A percentile compares a stretch with the other conserved stretches of the same genome.
Evolutionary conservation across 202 grass and related monocot species (phyloP).

Genomic region (Hordeum pubiflorum): DNA sequence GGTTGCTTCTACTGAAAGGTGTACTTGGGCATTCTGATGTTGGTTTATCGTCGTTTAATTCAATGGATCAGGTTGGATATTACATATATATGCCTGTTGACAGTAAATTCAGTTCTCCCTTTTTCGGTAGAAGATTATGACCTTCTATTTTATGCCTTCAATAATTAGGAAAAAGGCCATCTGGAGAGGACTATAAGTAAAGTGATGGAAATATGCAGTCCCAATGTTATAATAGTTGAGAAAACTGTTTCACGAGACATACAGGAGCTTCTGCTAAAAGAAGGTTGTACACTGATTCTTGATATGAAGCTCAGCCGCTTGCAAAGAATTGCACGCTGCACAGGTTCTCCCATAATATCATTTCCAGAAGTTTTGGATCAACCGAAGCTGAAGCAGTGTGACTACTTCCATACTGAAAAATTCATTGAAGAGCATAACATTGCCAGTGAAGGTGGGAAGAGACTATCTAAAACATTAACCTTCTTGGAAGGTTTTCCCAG

Average conservation of each 20-base stretch:
- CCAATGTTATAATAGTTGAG: slow-evolving; percentile 94
- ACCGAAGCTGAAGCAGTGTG: slow-evolving; percentile 66
- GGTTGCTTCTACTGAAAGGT: slow-evolving; percentile 74
- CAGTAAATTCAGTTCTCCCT: neutral
- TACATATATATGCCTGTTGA: neutral
- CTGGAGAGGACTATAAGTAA: slow-evolving; percentile 61
- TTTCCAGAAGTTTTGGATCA: slow-evolving; percentile 65
- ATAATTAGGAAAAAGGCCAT: slow-evolving; percentile 59
- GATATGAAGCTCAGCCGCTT: slow-evolving; percentile 89
- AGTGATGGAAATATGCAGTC: slow-evolving; percentile 74
- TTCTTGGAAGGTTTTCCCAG: slow-evolving; percentile 74
- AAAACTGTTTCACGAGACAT: slow-evolving; percentile 92
- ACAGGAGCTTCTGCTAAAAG: slow-evolving; percentile 71
- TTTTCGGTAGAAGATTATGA: slow-evolving; percentile 12
- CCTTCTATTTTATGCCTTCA: slow-evolving; percentile 18
- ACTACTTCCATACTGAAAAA: slow-evolving; percentile 83
- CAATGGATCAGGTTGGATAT: slow-evolving; percentile 67
- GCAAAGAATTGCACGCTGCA: slow-evolving; percentile 79
- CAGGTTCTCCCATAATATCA: slow-evolving; percentile 73
- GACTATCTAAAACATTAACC: slow-evolving; percentile 67
- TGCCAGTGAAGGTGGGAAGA: slow-evolving; percentile 59
- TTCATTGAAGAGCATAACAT: slow-evolving; percentile 73
- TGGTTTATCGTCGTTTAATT: slow-evolving; percentile 77
- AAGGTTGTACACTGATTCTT: slow-evolving; percentile 64
- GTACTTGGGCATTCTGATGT: slow-evolving; percentile 72